Conservation (phyloP, 2,329 filamentous ascomycete species). For the Hawksworthiomyces lignivorus region DNA sequence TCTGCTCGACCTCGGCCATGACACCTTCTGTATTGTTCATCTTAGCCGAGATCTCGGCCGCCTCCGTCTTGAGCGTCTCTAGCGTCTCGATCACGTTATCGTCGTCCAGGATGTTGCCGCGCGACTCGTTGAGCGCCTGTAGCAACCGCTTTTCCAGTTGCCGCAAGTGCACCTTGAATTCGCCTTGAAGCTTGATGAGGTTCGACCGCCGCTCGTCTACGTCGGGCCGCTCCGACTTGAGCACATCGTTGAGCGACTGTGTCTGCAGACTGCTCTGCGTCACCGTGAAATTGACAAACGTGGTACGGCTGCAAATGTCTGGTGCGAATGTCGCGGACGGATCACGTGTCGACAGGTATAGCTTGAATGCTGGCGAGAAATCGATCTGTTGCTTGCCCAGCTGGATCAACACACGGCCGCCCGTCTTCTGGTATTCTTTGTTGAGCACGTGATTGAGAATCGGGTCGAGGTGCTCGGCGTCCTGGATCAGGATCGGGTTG, state of each 20-base stretch:
- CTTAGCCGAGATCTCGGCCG: constrained; percentile 91
- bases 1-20: constrained; percentile 95
- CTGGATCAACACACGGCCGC: constrained; percentile 94
- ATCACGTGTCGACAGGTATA: constrained; percentile 92
- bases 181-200: constrained; percentile 95
- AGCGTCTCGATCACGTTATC: constrained; percentile 97
- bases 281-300: constrained; percentile 98
- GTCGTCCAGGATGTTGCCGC: constrained; percentile 95
- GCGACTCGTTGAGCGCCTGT: constrained; percentile 93
- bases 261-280: constrained; percentile 98
- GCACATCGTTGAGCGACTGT: constrained; percentile 91
- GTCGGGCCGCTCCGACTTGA: constrained; percentile 95
- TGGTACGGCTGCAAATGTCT: constrained; percentile 95
- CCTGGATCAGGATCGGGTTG: constrained; percentile 96
- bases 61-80: constrained; percentile 96
- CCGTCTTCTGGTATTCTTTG: constrained; percentile 98
- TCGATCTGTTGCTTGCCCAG: constrained; percentile 98
- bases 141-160: constrained; percentile 90
- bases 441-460: constrained; percentile 98
- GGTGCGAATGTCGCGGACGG: constrained; percentile 91
- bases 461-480: constrained; percentile 93
- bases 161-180: constrained; percentile 97
- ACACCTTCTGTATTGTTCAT: constrained; percentile 95
- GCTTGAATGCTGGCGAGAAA: constrained; percentile 92
- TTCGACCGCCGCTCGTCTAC: constrained; percentile 95